Conservation (phyloP, 257 asterid species). For the Knoxia roxburghii region DNA sequence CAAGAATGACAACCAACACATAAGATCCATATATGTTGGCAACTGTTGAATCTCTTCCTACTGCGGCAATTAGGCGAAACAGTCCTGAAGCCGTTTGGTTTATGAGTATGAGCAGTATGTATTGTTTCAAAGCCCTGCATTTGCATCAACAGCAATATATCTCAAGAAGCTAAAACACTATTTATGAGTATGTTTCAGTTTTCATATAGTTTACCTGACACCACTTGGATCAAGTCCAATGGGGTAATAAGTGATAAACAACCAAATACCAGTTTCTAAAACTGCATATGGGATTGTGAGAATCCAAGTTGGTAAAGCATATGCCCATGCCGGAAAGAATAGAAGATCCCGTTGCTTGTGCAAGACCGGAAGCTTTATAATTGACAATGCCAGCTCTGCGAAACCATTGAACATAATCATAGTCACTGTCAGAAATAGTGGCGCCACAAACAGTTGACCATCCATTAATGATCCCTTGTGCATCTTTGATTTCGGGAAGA, state of each 20-base stretch:
- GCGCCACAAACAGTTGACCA: conserved; percentile 71
- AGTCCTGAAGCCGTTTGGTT: conserved; percentile 55
- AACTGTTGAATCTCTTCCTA: conserved; percentile 56
- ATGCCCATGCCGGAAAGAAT: conserved; percentile 80
- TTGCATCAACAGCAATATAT: neutral
- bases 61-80: conserved; percentile 52
- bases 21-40: conserved; percentile 62
- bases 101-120: conserved; percentile 35
- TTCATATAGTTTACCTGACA: conserved; percentile 13
- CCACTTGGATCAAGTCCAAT: conserved; percentile 79
- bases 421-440: conserved; percentile 61
- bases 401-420: conserved; percentile 82
- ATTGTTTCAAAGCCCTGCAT: conserved; percentile 52
- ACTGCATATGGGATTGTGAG: conserved; percentile 61
- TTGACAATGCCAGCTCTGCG: conserved; percentile 68
- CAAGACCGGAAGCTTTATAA: conserved; percentile 72
- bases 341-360: conserved; percentile 78
- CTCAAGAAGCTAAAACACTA: neutral
- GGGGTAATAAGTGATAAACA: conserved; percentile 64
- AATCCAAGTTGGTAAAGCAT: conserved; percentile 77
- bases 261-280: conserved; percentile 66
- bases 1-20: conserved; percentile 43
- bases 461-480: conserved; percentile 52
- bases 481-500: conserved; percentile 46
- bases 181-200: too few relatives aligned